Evolutionary conservation across 2,329 filamentous ascomycete species (phyloP).

Genomic region (Aschersonia sp.): DNA sequence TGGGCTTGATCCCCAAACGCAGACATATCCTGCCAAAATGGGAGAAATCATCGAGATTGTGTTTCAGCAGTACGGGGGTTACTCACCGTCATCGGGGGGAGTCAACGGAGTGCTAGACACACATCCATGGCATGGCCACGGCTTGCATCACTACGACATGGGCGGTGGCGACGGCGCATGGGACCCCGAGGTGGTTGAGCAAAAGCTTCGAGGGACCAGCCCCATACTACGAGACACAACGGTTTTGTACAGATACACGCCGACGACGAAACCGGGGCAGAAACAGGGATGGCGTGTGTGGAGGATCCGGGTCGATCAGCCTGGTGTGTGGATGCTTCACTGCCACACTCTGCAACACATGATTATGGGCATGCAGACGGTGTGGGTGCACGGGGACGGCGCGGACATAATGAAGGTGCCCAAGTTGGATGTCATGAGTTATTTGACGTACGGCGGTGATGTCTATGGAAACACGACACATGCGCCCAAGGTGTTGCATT

Average conservation of each 20-base stretch:
- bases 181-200: conserved; percentile 1
- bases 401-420: conserved; percentile 8
- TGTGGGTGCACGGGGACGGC: conserved; percentile 13
- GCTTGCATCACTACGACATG: conserved; percentile 5
- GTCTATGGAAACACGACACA: conserved; percentile 25
- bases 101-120: conserved; percentile 6
- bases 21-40: conserved; percentile 34
- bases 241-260: conserved; percentile 38
- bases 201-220: conserved; percentile 2
- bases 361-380: conserved; percentile 28
- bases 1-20: conserved; percentile 37
- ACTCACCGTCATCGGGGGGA: conserved; percentile 10
- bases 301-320: conserved; percentile 28
- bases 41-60: conserved; percentile 43
- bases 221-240: conserved; percentile 31
- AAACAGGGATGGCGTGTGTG: conserved; percentile 45
- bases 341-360: conserved; percentile 45
- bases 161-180: conserved; percentile 6
- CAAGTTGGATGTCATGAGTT: conserved; percentile 21
- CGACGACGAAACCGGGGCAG: conserved; percentile 16
- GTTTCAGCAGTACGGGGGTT: conserved; percentile 22
- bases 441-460: conserved; percentile 27
- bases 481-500: conserved; percentile 4
- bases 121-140: conserved; percentile 8
- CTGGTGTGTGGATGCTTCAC: conserved; percentile 47